Evolutionary conservation across 2,329 filamentous ascomycete species (phyloP), one percentile per base, ranked within the genome.

Genomic region (Hymenoscyphus albidus): DNA sequence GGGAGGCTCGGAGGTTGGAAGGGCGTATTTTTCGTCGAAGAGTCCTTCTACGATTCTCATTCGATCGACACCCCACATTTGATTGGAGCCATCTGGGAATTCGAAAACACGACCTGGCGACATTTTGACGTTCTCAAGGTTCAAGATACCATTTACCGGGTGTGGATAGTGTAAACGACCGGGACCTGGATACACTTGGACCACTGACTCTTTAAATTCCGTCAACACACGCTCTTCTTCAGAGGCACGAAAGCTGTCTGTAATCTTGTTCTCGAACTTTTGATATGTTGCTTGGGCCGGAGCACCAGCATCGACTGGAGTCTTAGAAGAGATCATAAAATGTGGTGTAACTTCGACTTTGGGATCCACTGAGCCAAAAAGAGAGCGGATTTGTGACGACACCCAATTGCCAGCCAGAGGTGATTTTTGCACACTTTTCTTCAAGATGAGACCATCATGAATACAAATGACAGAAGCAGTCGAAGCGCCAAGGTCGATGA

Each of bases 191-290:
- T 95, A 99, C 14, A 94, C 88, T 78, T 97, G 93, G 35, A 98
- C 93, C 16, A 97, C 92, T 18, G 91, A 96, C 79, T 99, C 96
- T 80, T 99, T 99, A 85, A 96, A 99, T 76, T 97, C 93, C 44
- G 92, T 93, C 64, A 99, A 80, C 54, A 97, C 89, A 62, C 94
- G 91, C 77, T 98, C 95, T 80, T 99, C 93, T 78, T 98, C 89
- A 69, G 94, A 88, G 18, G 83, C 81, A 65, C 90, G 88, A 84
- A 93, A 98, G 1, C 91, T 93, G 35, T 86, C 83, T 71, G 79
- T 77, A 67, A 89, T 80, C 72, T 84, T 73, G 76, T 82, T 82
- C 74, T 82, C 77, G 75, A 92, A 96, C 48, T 85, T 85, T 71
- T 87, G 88, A 77, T 91, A 88, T 59, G 84, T 87, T 51, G 88